Evolutionary conservation across 345 rosid species (phyloP).

Genomic region (Stellera chamaejasme): DNA sequence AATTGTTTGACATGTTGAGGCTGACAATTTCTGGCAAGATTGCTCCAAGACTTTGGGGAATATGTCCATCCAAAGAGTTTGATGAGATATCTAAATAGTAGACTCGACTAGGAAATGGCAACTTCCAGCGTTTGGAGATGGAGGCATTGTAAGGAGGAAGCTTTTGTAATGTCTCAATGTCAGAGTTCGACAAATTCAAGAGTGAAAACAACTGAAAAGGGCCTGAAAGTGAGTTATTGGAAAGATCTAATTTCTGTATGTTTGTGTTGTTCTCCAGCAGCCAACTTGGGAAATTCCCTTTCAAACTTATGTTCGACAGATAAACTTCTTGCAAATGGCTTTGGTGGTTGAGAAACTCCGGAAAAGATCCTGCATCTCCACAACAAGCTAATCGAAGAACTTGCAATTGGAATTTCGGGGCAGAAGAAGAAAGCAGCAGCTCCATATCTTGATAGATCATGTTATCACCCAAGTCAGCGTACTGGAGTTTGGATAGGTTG

Average conservation of each 20-base stretch:
- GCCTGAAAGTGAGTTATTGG: constrained; percentile 2
- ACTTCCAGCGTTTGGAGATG: no score
- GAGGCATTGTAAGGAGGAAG: no score
- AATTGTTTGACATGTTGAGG: constrained; percentile 17
- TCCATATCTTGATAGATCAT: neutral
- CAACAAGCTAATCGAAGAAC: neutral
- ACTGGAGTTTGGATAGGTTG: neutral
- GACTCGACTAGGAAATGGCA: no score
- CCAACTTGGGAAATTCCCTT: constrained; percentile 22
- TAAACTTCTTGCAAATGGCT: neutral
- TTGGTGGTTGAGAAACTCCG: constrained; percentile 15
- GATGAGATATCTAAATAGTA: constrained; percentile 8
- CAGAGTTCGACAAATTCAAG: neutral
- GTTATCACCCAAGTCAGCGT: neutral
- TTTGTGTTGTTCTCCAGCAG: constrained; percentile 18
- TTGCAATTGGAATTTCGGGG: constrained; percentile 2
- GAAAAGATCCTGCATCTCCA: neutral
- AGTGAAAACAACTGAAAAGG: neutral
- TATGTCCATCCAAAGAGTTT: neutral
- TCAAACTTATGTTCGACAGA: neutral
- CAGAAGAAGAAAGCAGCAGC: neutral
- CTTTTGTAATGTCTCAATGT: no score
- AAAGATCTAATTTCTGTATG: neutral
- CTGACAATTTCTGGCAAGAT: neutral
- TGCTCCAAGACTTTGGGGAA: neutral